Percentiles rank a stretch among this genome's conserved stretches.
phyloP scores from a whole-genome alignment of 129 eudicot genomes.

The Erigeron canadensis region DNA sequence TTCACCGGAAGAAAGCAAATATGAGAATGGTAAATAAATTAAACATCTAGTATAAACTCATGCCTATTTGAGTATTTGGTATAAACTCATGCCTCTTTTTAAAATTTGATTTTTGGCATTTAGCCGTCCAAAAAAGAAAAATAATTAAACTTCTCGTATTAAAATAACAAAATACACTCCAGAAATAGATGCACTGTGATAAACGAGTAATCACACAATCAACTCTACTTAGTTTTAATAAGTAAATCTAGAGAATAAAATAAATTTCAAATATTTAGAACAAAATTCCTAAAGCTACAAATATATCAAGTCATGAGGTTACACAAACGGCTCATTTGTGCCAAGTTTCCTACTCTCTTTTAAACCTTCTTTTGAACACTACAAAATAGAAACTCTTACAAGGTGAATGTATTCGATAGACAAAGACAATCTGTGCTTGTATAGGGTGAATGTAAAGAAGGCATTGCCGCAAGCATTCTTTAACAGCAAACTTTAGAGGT shows the following conservation, averaged over 20 bases:
- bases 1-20: too few species aligned
- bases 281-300: slow-evolving; percentile 28
- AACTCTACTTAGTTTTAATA: background rate
- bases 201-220: background rate
- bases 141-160: too few species aligned
- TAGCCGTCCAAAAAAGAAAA: too few species aligned
- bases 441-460: background rate
- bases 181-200: too few species aligned
- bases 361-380: slow-evolving; percentile 9
- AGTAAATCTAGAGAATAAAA: background rate
- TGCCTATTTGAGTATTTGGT: too few species aligned
- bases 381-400: background rate
- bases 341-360: slow-evolving; percentile 23
- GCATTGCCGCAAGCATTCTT: background rate
- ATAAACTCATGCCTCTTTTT: too few species aligned
- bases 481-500: background rate
- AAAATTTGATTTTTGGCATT: too few species aligned
- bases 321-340: slow-evolving; percentile 17
- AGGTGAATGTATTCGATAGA: background rate
- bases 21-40: too few species aligned
- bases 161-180: too few species aligned
- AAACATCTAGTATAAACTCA: too few species aligned
- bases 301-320: slow-evolving; percentile 9
- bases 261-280: background rate
- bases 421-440: background rate